Evolutionary conservation across 2,329 filamentous ascomycete species (phyloP).

Genomic region (Dactylellina drechsleri): DNA sequence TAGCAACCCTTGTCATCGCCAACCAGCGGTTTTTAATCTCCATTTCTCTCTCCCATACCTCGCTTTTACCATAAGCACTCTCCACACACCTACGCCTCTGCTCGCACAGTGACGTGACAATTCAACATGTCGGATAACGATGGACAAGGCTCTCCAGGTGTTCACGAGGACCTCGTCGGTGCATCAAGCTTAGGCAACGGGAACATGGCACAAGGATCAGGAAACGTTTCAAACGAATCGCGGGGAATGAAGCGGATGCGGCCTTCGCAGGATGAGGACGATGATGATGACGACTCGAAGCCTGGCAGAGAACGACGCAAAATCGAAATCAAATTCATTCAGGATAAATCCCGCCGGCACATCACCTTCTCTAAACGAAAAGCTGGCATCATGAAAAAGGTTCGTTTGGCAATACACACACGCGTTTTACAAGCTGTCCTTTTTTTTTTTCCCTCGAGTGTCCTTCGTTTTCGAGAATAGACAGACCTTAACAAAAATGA

Average conservation of each 20-base stretch:
- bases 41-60: background rate
- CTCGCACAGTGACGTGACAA: background rate
- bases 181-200: constrained; percentile 77
- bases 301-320: constrained; percentile 96
- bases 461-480: background rate
- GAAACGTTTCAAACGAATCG: constrained; percentile 68
- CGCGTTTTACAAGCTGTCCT: background rate
- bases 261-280: constrained; percentile 84
- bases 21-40: background rate
- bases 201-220: constrained; percentile 56
- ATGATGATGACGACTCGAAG: constrained; percentile 98
- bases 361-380: constrained; percentile 99
- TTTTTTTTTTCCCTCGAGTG: background rate
- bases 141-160: constrained; percentile 65
- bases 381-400: constrained; percentile 99
- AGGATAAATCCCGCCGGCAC: constrained; percentile 98
- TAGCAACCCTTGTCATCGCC: too few relatives aligned
- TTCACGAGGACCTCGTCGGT: constrained; percentile 65
- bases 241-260: constrained; percentile 91
- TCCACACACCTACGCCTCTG: background rate
- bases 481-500: constrained; percentile 34
- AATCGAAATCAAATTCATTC: constrained; percentile 99
- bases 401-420: constrained; percentile 61
- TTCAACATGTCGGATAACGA: constrained; percentile 65
- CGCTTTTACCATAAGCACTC: too few relatives aligned